Conservation (phyloP, 2,329 filamentous ascomycete species). For the Exophiala viscosa region DNA sequence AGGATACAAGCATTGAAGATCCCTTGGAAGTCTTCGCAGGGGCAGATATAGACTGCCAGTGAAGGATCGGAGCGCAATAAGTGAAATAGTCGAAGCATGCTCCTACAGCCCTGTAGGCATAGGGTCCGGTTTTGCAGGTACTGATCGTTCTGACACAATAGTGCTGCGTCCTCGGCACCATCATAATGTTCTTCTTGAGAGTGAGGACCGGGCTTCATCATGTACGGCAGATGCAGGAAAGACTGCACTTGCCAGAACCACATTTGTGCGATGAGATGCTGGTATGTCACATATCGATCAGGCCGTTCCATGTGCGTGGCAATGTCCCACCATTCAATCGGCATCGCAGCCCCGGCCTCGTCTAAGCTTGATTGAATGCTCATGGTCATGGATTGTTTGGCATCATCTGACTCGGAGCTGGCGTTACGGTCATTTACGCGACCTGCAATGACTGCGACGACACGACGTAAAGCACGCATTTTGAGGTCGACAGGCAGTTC, state of each 20-base stretch:
- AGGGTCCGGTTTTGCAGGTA: slow-evolving; percentile 18
- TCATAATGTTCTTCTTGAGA: not conserved
- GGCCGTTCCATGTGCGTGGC: slow-evolving; percentile 9
- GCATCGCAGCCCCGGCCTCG: slow-evolving; percentile 19
- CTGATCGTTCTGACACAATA: slow-evolving; percentile 1
- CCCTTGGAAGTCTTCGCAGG: slow-evolving; percentile 27
- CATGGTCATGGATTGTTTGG: slow-evolving; percentile 12
- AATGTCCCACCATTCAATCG: slow-evolving; percentile 22
- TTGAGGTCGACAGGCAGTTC: slow-evolving; percentile 11
- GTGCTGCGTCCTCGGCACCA: not conserved
- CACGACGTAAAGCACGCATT: slow-evolving; percentile 24
- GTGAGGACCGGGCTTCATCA: slow-evolving; percentile 16
- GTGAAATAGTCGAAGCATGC: slow-evolving; percentile 23
- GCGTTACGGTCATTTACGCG: slow-evolving; percentile 25
- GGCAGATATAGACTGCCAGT: slow-evolving; percentile 26
- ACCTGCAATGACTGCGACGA: slow-evolving; percentile 22
- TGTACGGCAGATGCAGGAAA: slow-evolving; percentile 25
- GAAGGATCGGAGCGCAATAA: slow-evolving; percentile 22
- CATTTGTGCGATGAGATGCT: slow-evolving; percentile 24
- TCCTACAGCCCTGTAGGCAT: slow-evolving; percentile 20
- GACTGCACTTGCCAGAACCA: slow-evolving; percentile 28
- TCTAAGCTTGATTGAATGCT: slow-evolving; percentile 16
- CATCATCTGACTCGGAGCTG: slow-evolving; percentile 4
- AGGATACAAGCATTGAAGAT: slow-evolving; percentile 24
- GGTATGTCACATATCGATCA: slow-evolving; percentile 15